phyloP scores from a whole-genome alignment of 495 filamentous ascomycete genomes.

The Penicillium atrosanguineum region DNA sequence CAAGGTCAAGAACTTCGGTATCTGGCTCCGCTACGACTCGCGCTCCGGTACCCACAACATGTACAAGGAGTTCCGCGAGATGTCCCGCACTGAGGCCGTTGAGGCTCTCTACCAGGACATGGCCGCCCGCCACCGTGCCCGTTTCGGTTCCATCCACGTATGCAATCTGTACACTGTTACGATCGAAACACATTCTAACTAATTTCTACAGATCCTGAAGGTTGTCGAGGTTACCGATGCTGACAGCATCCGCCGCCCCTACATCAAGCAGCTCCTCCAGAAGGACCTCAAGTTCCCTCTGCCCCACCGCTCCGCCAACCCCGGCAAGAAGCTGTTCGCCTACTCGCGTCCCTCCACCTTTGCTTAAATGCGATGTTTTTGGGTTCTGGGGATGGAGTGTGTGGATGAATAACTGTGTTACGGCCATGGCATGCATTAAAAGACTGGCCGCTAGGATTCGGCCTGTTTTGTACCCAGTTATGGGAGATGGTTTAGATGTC shows the following conservation, averaged over 20 bases:
- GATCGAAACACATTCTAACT: constrained; percentile 25
- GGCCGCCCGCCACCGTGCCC: constrained; percentile 95
- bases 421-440: constrained; percentile 50
- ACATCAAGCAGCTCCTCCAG: constrained; percentile 95
- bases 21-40: constrained; percentile 99
- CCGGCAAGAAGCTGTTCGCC: constrained; percentile 84
- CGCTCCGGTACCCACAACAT: constrained; percentile 99
- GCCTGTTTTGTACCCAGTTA: constrained; percentile 39
- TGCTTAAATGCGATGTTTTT: constrained; percentile 49
- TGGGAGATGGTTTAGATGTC: constrained; percentile 46
- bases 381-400: constrained; percentile 40
- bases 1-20: constrained; percentile 99
- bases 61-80: constrained; percentile 99
- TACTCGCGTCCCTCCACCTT: constrained; percentile 92
- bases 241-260: constrained; percentile 91
- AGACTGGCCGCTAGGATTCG: constrained; percentile 39
- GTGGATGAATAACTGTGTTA: constrained; percentile 49
- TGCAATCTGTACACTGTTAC: constrained; percentile 29
- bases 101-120: constrained; percentile 99
- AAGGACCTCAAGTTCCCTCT: constrained; percentile 98
- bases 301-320: constrained; percentile 87
- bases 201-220: constrained; percentile 78
- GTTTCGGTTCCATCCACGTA: constrained; percentile 98
- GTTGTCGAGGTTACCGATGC: constrained; percentile 94
- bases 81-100: constrained; percentile 90